Evolutionary conservation across 495 filamentous ascomycete genomes (phyloP).

Genomic region (Cercophora newfieldiana): DNA sequence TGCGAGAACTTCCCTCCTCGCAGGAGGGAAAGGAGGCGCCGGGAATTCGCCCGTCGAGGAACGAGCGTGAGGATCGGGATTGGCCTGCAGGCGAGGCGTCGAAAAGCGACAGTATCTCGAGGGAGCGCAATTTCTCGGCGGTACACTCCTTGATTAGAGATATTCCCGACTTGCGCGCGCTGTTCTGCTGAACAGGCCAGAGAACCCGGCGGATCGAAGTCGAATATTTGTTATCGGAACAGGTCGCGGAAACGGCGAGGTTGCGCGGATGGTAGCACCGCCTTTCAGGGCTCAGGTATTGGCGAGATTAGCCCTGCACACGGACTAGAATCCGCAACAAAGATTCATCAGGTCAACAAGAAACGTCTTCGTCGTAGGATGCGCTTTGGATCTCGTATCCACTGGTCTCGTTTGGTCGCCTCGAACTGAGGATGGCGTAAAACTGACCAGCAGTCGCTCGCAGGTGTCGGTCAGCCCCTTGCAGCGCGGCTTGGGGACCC

Average conservation of each 20-base stretch:
- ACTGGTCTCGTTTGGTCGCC: background rate
- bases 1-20: background rate
- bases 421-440: background rate
- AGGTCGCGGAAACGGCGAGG: background rate
- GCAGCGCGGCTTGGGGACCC: background rate
- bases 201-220: background rate
- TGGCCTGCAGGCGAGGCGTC: background rate
- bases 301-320: constrained; percentile 18
- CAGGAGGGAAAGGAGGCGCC: background rate
- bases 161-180: background rate
- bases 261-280: constrained; percentile 19
- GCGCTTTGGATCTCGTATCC: background rate
- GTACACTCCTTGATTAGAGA: background rate
- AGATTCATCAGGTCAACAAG: background rate
- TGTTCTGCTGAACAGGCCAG: background rate
- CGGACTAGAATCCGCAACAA: background rate
- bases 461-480: constrained; percentile 3
- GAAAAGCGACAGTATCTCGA: background rate
- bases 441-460: background rate
- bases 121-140: background rate
- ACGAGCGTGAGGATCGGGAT: background rate
- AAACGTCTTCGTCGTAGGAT: constrained; percentile 7
- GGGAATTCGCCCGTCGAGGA: background rate
- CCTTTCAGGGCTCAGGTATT: constrained; percentile 18
- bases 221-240: constrained; percentile 12